Conservation (phyloP, 768 basidiomycete species). For the Pulveroboletus sp. region DNA sequence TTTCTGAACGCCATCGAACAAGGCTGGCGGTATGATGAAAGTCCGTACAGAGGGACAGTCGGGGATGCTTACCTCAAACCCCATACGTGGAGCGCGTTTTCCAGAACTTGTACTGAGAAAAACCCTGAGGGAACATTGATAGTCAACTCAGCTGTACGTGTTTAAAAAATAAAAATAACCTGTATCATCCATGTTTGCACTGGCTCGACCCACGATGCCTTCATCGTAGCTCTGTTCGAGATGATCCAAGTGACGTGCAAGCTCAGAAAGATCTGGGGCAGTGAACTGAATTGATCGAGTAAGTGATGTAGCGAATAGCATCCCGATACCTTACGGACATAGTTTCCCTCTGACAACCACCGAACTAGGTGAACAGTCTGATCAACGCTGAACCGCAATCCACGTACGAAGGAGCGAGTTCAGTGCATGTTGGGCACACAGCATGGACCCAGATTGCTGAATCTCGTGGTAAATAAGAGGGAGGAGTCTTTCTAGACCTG, state of each 20-base stretch:
- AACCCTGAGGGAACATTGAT: slow-evolving; percentile 50
- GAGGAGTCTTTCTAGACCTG: slow-evolving; percentile 50
- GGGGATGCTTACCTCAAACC: slow-evolving; percentile 56
- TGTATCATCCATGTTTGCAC: slow-evolving; percentile 90
- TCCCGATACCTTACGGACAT: slow-evolving; percentile 35
- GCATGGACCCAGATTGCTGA: slow-evolving; percentile 74
- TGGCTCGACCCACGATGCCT: slow-evolving; percentile 38
- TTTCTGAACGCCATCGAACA: slow-evolving; percentile 79
- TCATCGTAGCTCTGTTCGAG: slow-evolving; percentile 60
- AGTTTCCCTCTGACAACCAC: slow-evolving; percentile 38
- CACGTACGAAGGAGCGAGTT: slow-evolving; percentile 69
- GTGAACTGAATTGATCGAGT: slow-evolving; percentile 51
- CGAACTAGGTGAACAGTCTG: slow-evolving; percentile 32
- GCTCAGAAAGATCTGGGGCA: slow-evolving; percentile 70
- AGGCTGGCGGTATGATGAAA: slow-evolving; percentile 39
- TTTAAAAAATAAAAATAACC: slow-evolving; percentile 38
- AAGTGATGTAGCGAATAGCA: slow-evolving; percentile 1
- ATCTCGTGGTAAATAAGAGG: slow-evolving; percentile 71
- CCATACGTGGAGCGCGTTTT: slow-evolving; percentile 81
- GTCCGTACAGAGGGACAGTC: neutral
- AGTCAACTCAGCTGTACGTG: neutral
- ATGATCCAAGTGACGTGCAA: slow-evolving; percentile 63
- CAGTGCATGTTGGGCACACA: slow-evolving; percentile 84
- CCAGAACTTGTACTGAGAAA: slow-evolving; percentile 88
- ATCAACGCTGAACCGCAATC: slow-evolving; percentile 35